These are phyloP conservation scores for Porphyrellus cyaneotinctus DNA, from an alignment of 768 basidiomycete genomes.

Conservation along the genomic window DNA sequence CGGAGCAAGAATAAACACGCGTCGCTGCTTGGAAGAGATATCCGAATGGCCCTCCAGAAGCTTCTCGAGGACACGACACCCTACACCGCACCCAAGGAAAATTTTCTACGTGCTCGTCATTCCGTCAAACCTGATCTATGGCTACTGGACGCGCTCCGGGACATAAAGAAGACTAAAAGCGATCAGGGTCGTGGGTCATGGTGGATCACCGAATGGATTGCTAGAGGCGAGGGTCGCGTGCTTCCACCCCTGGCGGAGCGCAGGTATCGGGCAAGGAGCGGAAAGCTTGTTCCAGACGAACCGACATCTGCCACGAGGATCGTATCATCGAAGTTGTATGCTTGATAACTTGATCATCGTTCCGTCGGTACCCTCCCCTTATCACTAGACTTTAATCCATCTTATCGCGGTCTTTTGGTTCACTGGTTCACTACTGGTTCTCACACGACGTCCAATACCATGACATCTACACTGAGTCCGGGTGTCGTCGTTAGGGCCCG, in stretches of 20 bases:
- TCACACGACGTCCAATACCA: not conserved
- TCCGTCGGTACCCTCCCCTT: not conserved
- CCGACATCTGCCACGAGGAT: not conserved
- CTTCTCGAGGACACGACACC: slow-evolving; percentile 25
- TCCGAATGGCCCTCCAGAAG: slow-evolving; percentile 40
- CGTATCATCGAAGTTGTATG: slow-evolving; percentile 3
- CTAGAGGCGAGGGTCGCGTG: slow-evolving; percentile 18
- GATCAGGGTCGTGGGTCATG: slow-evolving; percentile 26
- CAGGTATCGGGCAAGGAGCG: slow-evolving; percentile 10
- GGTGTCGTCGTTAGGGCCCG: too few relatives aligned
- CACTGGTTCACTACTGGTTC: too few relatives aligned
- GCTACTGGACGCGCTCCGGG: slow-evolving; percentile 35
- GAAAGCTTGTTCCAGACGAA: not conserved
- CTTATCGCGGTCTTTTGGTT: not conserved
- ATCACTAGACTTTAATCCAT: slow-evolving; percentile 2
- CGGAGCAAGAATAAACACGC: slow-evolving; percentile 41
- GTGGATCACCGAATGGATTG: slow-evolving; percentile 29
- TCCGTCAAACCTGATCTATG: slow-evolving; percentile 35
- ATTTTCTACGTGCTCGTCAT: slow-evolving; percentile 20
- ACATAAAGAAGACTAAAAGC: slow-evolving; percentile 33
- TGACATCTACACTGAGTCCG: not conserved
- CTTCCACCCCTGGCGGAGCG: slow-evolving; percentile 18
- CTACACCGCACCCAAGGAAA: slow-evolving; percentile 17
- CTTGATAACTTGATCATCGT: not conserved
- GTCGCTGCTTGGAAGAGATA: slow-evolving; percentile 36